Evolutionary conservation across 441 rosid species (phyloP).

Genomic region (Aleurites moluccanus): DNA sequence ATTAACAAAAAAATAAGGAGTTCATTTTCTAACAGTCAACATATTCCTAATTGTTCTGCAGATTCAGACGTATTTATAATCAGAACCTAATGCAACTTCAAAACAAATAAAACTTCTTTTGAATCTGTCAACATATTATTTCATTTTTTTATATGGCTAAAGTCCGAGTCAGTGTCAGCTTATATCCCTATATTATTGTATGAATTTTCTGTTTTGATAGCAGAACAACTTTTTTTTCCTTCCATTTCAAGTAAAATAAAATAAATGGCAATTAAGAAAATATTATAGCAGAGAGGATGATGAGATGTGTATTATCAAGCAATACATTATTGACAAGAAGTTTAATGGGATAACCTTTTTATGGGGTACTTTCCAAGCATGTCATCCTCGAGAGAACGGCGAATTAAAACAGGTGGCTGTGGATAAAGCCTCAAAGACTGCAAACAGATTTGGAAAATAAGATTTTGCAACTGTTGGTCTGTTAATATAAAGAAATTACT

Average conservation of each 20-base stretch:
- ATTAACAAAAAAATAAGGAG: too few relatives aligned
- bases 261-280: not conserved
- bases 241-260: not conserved
- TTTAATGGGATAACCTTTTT: conserved; percentile 48
- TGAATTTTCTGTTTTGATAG: not conserved
- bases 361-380: conserved; percentile 82
- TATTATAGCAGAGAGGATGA: not conserved
- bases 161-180: too few relatives aligned
- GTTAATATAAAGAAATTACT: conserved; percentile 9
- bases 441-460: conserved; percentile 30
- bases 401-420: conserved; percentile 96
- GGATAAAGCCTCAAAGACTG: conserved; percentile 96
- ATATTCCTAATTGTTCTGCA: too few relatives aligned
- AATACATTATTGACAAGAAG: too few relatives aligned
- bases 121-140: too few relatives aligned
- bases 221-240: not conserved
- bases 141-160: too few relatives aligned
- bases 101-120: too few relatives aligned
- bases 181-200: too few relatives aligned
- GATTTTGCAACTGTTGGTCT: conserved; percentile 13
- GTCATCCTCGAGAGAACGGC: conserved; percentile 77
- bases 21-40: too few relatives aligned
- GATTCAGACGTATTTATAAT: too few relatives aligned
- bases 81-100: too few relatives aligned
- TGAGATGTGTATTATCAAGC: not conserved